phyloP scores from a whole-genome alignment of 2,329 filamentous ascomycete species.

The Colletotrichum siamense region DNA sequence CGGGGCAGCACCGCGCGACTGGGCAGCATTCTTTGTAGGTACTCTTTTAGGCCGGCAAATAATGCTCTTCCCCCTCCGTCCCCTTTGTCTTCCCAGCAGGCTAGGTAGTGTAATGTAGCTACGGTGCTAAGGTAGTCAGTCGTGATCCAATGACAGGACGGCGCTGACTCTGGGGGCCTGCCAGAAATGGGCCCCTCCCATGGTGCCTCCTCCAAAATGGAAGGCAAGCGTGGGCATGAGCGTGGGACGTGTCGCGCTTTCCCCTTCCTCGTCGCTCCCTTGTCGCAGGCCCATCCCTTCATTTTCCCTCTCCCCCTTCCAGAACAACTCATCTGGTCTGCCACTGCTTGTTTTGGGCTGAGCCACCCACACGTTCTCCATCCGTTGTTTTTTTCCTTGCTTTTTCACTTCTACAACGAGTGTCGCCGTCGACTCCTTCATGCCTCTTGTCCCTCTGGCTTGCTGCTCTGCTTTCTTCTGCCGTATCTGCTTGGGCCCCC shows the following conservation, averaged over 20 bases:
- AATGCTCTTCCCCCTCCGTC: background rate
- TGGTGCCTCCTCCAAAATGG: background rate
- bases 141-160: background rate
- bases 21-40: background rate
- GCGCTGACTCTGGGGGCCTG: background rate
- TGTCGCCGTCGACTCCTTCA: background rate
- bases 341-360: slow-evolving; percentile 17
- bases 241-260: slow-evolving; percentile 14
- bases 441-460: slow-evolving; percentile 4
- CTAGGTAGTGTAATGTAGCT: background rate
- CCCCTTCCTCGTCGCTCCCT: slow-evolving; percentile 12
- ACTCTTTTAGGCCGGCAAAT: background rate
- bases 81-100: background rate
- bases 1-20: background rate
- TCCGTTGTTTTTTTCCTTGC: slow-evolving; percentile 11
- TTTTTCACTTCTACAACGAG: background rate
- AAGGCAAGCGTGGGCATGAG: background rate
- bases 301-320: slow-evolving; percentile 23
- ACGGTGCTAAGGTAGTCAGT: background rate
- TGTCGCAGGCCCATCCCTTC: slow-evolving; percentile 23
- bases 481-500: slow-evolving; percentile 10
- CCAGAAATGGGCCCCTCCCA: background rate
- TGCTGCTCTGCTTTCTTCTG: slow-evolving; percentile 11
- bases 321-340: slow-evolving; percentile 15
- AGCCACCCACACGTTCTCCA: slow-evolving; percentile 22